Conservation (phyloP, 495 filamentous ascomycete genomes). For the Aspergillus cristatus region DNA sequence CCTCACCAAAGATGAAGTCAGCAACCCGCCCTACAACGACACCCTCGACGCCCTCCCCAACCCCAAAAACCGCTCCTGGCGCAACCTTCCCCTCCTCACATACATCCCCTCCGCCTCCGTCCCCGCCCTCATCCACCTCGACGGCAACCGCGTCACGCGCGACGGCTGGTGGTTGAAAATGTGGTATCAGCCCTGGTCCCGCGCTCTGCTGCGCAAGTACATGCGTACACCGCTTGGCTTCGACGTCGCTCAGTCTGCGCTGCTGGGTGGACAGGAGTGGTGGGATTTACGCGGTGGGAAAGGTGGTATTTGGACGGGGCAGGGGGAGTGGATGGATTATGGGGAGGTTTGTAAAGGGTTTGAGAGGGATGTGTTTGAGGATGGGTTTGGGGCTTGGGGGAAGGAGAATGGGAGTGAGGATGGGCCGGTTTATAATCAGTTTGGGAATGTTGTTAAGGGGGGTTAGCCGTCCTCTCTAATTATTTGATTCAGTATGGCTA, state of each 20-base stretch:
- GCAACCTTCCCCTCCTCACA: slow-evolving; percentile 41
- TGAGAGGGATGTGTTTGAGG: slow-evolving; percentile 42
- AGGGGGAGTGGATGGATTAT: slow-evolving; percentile 44
- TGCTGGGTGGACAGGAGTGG: slow-evolving; percentile 41
- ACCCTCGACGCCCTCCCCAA: slow-evolving; percentile 35
- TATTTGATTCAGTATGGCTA: too few relatives aligned
- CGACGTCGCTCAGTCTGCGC: slow-evolving; percentile 33
- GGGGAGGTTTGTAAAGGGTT: slow-evolving; percentile 44
- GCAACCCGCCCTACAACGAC: slow-evolving; percentile 29
- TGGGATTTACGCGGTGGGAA: slow-evolving; percentile 47
- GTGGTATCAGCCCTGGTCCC: slow-evolving; percentile 48
- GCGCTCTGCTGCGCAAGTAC: slow-evolving; percentile 42
- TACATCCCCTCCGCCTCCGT: slow-evolving; percentile 41
- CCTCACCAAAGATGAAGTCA: slow-evolving; percentile 21
- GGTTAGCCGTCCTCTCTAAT: too few relatives aligned
- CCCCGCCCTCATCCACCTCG: slow-evolving; percentile 42
- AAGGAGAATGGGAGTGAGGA: slow-evolving; percentile 59
- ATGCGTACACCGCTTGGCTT: slow-evolving; percentile 36
- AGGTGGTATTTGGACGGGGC: slow-evolving; percentile 53
- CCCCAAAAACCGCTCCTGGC: slow-evolving; percentile 33
- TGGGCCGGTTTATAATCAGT: slow-evolving; percentile 41
- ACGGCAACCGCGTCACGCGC: slow-evolving; percentile 32
- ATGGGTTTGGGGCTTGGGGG: slow-evolving; percentile 32
- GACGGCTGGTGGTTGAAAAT: slow-evolving; percentile 44
- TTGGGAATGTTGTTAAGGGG: slow-evolving; percentile 30